Evolutionary conservation across 306 rosid species (phyloP).

Genomic region (Quercus dentata): DNA sequence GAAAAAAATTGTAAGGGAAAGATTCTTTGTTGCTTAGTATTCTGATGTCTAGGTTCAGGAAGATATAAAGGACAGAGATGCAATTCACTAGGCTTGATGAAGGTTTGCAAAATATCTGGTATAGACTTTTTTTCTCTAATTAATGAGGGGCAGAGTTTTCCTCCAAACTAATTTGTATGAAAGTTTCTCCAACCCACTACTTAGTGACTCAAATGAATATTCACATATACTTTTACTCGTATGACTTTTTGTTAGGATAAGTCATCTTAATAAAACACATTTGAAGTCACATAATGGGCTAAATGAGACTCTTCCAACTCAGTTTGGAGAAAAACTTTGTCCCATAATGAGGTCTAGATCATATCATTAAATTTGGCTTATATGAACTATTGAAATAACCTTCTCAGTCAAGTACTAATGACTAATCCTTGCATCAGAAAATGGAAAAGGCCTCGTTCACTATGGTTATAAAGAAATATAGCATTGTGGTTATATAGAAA

Average conservation of each 20-base stretch:
- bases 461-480: not conserved
- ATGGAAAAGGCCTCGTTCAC: not conserved
- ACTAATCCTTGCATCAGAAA: not conserved
- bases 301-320: too few species aligned
- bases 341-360: not conserved
- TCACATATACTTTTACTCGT: too few species aligned
- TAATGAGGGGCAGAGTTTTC: not conserved
- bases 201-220: too few species aligned
- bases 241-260: too few species aligned
- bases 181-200: too few species aligned
- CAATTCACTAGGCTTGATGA: not conserved
- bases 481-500: not conserved
- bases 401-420: not conserved
- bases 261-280: too few species aligned
- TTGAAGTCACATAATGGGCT: too few species aligned
- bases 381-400: not conserved
- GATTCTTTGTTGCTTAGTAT: not conserved
- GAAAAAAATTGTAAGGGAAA: not conserved
- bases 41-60: not conserved
- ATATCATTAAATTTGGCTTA: not conserved
- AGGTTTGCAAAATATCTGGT: not conserved
- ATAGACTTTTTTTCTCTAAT: not conserved
- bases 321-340: too few species aligned
- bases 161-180: too few species aligned
- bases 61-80: not conserved